A percentile compares a stretch with the other conserved stretches of the same genome.
These are phyloP conservation scores for Keithomyces neogunnii DNA, from an alignment of 2,329 filamentous ascomycete genomes.

Conservation along the genomic window DNA sequence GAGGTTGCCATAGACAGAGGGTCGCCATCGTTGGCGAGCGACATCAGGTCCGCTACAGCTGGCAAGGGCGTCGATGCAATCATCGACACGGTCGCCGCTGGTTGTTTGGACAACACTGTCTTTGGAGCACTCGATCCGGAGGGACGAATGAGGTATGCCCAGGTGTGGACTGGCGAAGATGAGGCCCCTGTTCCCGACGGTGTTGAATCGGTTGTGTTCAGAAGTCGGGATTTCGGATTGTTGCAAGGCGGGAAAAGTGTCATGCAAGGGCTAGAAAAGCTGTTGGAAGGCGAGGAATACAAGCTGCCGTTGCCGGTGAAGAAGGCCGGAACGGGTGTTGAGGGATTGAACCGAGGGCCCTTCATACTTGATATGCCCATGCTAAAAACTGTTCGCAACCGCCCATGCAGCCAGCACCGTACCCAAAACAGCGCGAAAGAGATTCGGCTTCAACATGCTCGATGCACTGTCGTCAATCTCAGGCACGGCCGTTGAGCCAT, in stretches of 20 bases:
- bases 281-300: neutral
- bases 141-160: neutral
- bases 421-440: neutral
- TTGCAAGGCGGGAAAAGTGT: neutral
- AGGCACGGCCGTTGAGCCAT: neutral
- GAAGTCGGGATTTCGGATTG: neutral
- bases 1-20: neutral
- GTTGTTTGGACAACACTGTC: neutral
- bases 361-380: conserved; percentile 6
- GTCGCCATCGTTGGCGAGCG: neutral
- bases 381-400: neutral
- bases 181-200: neutral
- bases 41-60: neutral
- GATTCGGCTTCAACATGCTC: neutral
- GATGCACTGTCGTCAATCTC: conserved; percentile 1
- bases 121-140: neutral
- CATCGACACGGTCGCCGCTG: conserved; percentile 10
- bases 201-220: neutral
- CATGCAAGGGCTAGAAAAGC: neutral
- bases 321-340: conserved; percentile 9
- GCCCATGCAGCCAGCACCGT: neutral
- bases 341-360: conserved; percentile 6
- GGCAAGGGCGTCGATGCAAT: conserved; percentile 3
- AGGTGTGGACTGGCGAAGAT: neutral
- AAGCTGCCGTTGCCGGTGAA: neutral